Conservation (phyloP, 2,329 filamentous ascomycete species). For the Myrmaecium sp. region DNA sequence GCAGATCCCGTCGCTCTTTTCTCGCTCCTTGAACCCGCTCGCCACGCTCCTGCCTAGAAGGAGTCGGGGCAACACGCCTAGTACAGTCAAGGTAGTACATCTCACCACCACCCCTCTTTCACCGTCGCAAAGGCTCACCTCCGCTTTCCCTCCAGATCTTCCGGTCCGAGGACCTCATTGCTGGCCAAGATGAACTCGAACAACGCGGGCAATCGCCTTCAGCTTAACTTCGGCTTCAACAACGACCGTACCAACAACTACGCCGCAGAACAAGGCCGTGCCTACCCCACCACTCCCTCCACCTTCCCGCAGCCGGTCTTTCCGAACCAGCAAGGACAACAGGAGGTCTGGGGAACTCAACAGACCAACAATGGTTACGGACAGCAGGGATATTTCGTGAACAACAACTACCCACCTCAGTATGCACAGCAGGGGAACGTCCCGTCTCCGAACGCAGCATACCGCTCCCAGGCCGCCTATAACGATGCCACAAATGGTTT, state of each 20-base stretch:
- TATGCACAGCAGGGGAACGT: conserved; percentile 34
- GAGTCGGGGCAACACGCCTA: too few species aligned
- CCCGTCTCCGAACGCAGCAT: conserved; percentile 35
- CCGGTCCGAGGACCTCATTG: neutral
- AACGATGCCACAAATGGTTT: conserved; percentile 82
- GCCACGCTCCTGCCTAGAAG: too few species aligned
- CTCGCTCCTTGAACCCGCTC: too few species aligned
- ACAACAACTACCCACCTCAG: conserved; percentile 27
- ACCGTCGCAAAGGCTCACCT: neutral
- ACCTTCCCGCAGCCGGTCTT: conserved; percentile 89
- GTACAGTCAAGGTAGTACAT: too few species aligned
- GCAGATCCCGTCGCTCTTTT: too few species aligned
- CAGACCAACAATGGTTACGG: conserved; percentile 23
- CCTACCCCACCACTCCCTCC: conserved; percentile 59
- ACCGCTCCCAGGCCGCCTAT: conserved; percentile 40
- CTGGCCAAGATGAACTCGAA: neutral
- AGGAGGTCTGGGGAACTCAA: conserved; percentile 40
- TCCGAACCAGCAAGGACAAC: conserved; percentile 40
- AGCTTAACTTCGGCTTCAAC: conserved; percentile 35
- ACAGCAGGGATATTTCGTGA: conserved; percentile 33
- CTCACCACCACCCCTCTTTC: too few species aligned
- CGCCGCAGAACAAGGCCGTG: conserved; percentile 26
- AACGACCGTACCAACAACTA: conserved; percentile 25
- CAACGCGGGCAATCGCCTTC: conserved; percentile 24
- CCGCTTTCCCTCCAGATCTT: neutral